Base-by-base conservation (phyloP, 129 eudicot species). In the Lonicera japonica region DNA sequence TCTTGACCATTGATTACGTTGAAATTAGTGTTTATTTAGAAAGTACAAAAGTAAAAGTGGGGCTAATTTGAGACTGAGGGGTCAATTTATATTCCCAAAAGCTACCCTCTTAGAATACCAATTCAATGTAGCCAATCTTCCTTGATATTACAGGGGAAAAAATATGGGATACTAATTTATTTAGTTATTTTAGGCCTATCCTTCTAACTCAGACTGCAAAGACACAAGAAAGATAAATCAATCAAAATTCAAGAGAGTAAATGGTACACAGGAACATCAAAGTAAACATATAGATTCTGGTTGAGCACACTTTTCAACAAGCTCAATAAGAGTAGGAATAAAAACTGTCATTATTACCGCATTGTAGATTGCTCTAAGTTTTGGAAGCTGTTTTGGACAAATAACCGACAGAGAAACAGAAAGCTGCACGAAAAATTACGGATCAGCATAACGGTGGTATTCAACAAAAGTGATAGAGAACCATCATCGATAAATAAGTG, bases 351-450 rank as follows among this genome's bases (percentile, higher is more conserved):
- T n/a, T 12, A 41, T 75, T 83, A 90, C 97, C 90, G 95, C 96
- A 64, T 78, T 74, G 68, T 77, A 92, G 59, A 92, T 72, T 66
- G 88, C 88, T 80, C 65, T 85, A 39, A 92, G 90, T 77, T 87
- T 87, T 29, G 90, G 95, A 67, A 92, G 90, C 78, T 78, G 86
- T 64, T 87, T 92, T 16, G 98, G 98, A 73, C 88, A 92, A 43
- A 92, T 82, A 61, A 92, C 96, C 6, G 98, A 92, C 18, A 92
- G 74, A 50, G 98, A 87, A 77, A 85, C 75, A 9, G 83, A 80
- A 67, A 90, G 73, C 98, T 92, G 90, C 77, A 70, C 45, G 59
- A 23, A 73, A 58, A 71, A 57, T 22, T 47, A 61, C 55, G 20
- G 60, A 60, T 73, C 60, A 68, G 57, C 38, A 9, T 21, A 39